Evolutionary conservation across 306 rosid species (phyloP).

Genomic region (Vicia villosa): DNA sequence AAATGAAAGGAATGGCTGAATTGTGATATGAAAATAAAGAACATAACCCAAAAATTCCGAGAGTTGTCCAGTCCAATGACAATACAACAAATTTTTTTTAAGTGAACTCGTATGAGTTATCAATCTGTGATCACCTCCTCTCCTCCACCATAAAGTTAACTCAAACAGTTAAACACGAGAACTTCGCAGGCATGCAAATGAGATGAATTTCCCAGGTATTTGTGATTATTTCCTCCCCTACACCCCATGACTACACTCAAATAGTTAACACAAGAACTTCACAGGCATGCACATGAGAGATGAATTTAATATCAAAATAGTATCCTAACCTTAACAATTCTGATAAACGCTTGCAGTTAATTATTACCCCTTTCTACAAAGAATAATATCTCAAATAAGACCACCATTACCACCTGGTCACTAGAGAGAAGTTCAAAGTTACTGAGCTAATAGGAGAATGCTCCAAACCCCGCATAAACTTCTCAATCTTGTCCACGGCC

Average conservation of each 20-base stretch:
- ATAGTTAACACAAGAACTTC: background rate
- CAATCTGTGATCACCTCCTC: background rate
- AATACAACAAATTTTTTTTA: background rate
- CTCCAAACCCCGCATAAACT: constrained; percentile 15
- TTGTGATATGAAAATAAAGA: too few relatives aligned
- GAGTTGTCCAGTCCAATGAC: too few relatives aligned
- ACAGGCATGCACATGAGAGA: background rate
- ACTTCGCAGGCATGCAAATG: background rate
- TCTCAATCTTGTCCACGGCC: constrained; percentile 4
- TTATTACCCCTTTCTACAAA: constrained; percentile 4
- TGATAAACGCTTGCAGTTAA: background rate
- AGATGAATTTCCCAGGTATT: too few relatives aligned
- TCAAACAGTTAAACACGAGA: background rate
- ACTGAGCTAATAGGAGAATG: constrained; percentile 14
- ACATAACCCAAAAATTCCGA: too few relatives aligned
- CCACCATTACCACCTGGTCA: background rate
- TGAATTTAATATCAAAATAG: constrained; percentile 3
- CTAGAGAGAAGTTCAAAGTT: background rate
- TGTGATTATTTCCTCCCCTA: background rate
- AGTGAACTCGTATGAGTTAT: background rate
- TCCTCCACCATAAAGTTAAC: background rate
- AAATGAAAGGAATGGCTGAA: too few relatives aligned
- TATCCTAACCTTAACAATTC: constrained; percentile 15
- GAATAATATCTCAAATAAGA: background rate
- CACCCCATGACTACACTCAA: background rate